phyloP scores from a whole-genome alignment of 2,329 filamentous ascomycete species.

The Aureobasidium pullulans region DNA sequence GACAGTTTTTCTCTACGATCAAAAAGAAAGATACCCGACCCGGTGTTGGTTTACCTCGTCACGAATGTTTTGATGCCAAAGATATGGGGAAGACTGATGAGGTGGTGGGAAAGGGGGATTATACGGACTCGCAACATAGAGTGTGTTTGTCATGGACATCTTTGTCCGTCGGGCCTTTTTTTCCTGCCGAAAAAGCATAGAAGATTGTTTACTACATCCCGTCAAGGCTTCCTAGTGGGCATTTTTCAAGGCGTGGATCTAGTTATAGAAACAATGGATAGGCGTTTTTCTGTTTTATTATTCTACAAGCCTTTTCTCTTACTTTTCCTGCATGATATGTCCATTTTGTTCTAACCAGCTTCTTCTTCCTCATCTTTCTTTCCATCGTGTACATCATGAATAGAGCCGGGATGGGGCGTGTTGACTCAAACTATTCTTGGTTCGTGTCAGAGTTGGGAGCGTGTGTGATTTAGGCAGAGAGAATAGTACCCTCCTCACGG shows the following conservation, averaged over 20 bases:
- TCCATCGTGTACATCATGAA: slow-evolving; percentile 1
- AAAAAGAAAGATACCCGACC: slow-evolving; percentile 12
- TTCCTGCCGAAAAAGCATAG: slow-evolving; percentile 3
- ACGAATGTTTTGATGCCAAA: slow-evolving; percentile 8
- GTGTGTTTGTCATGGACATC: background rate
- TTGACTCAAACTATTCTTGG: background rate
- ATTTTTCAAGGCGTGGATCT: slow-evolving; percentile 6
- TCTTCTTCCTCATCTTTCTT: background rate
- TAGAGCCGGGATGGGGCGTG: background rate
- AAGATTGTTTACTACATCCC: background rate
- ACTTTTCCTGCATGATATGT: background rate
- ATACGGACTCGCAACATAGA: background rate
- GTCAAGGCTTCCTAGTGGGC: slow-evolving; percentile 2
- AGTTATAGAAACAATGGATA: slow-evolving; percentile 10
- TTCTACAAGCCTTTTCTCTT: background rate
- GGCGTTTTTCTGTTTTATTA: slow-evolving; percentile 1
- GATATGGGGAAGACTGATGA: background rate
- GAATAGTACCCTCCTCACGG: slow-evolving; percentile 10
- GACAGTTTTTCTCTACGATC: slow-evolving; percentile 5
- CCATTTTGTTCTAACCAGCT: background rate
- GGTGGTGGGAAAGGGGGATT: background rate
- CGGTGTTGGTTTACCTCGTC: slow-evolving; percentile 10
- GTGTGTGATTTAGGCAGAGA: background rate
- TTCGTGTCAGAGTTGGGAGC: background rate
- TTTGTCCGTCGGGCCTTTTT: background rate